These are phyloP conservation scores for Dovyalis caffra DNA, from an alignment of 345 rosid species.

Conservation along the genomic window DNA sequence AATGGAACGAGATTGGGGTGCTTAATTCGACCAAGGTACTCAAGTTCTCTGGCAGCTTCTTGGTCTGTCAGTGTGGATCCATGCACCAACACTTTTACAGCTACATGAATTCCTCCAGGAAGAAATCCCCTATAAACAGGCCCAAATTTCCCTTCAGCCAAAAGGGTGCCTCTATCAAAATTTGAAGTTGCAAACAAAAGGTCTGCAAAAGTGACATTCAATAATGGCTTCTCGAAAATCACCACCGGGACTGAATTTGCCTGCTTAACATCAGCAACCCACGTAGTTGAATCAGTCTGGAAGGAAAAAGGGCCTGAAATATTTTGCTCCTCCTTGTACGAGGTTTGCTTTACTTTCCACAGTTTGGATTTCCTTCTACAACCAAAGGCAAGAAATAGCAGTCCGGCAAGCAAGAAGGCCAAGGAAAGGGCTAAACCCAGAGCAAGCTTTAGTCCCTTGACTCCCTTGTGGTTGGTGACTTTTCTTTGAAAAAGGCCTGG, in stretches of 20 bases:
- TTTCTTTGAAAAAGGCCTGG: constrained; percentile 53
- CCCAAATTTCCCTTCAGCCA: constrained; percentile 92
- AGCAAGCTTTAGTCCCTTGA: constrained; percentile 59
- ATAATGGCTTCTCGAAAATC: constrained; percentile 86
- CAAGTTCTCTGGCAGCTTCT: constrained; percentile 90
- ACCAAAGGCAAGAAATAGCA: constrained; percentile 67
- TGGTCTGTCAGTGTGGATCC: constrained; percentile 86
- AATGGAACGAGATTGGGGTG: constrained; percentile 91
- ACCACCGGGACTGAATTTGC: constrained; percentile 70
- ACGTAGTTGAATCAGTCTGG: constrained; percentile 86
- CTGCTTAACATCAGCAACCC: constrained; percentile 95
- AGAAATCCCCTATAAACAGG: constrained; percentile 90
- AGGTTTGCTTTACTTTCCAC: constrained; percentile 59
- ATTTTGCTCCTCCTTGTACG: constrained; percentile 67
- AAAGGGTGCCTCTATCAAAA: constrained; percentile 80
- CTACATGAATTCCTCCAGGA: constrained; percentile 94
- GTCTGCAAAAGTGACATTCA: constrained; percentile 81
- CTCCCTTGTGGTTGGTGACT: constrained; percentile 41
- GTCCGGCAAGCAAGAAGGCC: constrained; percentile 58
- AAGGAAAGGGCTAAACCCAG: constrained; percentile 63
- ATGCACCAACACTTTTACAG: constrained; percentile 85
- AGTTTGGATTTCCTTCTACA: constrained; percentile 51
- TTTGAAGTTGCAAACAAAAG: constrained; percentile 82
- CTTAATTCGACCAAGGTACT: constrained; percentile 80
- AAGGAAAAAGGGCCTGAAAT: constrained; percentile 87